Evolutionary conservation across 106 monocot genomes (phyloP).

Genomic region (Hemerocallis citrina): DNA sequence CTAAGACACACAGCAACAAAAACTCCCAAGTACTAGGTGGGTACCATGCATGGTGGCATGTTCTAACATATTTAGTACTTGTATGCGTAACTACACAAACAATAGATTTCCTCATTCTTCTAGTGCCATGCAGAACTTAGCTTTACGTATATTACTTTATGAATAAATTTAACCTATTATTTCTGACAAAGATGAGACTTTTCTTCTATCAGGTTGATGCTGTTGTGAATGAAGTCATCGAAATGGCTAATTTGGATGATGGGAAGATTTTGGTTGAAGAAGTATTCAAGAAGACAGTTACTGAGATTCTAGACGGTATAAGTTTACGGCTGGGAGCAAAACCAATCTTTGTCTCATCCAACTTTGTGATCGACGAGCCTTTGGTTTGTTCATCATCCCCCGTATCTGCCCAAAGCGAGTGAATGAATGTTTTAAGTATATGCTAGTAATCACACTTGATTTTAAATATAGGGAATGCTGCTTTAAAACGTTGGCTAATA

Average conservation of each 20-base stretch:
- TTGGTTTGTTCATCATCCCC: constrained; percentile 25
- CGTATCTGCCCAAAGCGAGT: neutral
- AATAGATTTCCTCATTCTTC: too few species aligned
- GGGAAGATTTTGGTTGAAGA: constrained; percentile 23
- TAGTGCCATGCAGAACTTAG: too few species aligned
- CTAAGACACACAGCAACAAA: too few species aligned
- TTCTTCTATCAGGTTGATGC: constrained; percentile 79
- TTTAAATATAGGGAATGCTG: too few species aligned
- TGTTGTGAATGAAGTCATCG: constrained; percentile 38
- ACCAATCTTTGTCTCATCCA: constrained; percentile 40
- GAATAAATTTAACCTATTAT: too few species aligned
- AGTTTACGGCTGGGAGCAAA: constrained; percentile 48
- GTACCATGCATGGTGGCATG: too few species aligned
- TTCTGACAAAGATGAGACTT: too few species aligned
- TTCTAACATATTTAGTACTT: too few species aligned
- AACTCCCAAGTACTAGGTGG: too few species aligned
- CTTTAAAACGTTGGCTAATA: too few species aligned
- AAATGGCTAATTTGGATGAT: constrained; percentile 25
- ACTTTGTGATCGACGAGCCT: constrained; percentile 68
- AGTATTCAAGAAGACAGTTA: constrained; percentile 54
- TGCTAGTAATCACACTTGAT: neutral
- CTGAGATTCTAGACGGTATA: constrained; percentile 43
- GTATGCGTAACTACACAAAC: too few species aligned
- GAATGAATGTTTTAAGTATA: neutral
- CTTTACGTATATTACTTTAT: too few species aligned